Evolutionary conservation across 2,329 filamentous ascomycete genomes (phyloP).

Genomic region (Cordyceps javanica): DNA sequence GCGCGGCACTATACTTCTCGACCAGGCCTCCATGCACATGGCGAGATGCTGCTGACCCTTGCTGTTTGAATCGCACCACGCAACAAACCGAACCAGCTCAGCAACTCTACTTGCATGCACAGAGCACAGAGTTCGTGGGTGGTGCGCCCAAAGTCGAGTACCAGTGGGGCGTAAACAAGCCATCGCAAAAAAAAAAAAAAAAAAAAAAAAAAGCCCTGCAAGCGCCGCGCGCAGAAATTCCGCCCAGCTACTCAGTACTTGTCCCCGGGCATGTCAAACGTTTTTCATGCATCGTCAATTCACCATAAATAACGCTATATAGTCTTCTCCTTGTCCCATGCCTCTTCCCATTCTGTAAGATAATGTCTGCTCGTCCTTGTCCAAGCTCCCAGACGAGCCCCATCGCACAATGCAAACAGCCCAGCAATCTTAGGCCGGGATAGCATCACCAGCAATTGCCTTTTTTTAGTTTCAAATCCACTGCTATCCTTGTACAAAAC

Average conservation of each 20-base stretch:
- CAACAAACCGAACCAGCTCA: no score
- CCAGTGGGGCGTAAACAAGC: neutral
- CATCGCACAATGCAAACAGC: constrained; percentile 1
- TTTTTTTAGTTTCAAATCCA: no score
- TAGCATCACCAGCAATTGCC: neutral
- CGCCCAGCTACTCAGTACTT: neutral
- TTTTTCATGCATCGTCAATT: constrained; percentile 3
- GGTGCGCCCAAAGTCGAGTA: no score
- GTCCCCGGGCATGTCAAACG: neutral
- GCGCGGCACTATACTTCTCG: neutral
- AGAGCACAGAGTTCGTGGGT: no score
- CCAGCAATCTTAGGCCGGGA: neutral
- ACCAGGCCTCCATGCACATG: neutral
- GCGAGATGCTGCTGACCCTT: no score
- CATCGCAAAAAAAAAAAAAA: no score
- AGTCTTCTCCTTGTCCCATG: neutral
- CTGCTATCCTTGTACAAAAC: neutral
- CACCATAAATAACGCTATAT: constrained; percentile 11
- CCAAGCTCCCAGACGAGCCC: neutral
- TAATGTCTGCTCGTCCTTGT: neutral
- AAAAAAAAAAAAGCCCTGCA: no score
- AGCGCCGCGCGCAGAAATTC: neutral
- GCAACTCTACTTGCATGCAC: no score
- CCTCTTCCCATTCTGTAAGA: neutral
- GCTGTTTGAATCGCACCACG: neutral